Conservation (phyloP, 345 rosid genomes). For the Moricandia moricandioides region DNA sequence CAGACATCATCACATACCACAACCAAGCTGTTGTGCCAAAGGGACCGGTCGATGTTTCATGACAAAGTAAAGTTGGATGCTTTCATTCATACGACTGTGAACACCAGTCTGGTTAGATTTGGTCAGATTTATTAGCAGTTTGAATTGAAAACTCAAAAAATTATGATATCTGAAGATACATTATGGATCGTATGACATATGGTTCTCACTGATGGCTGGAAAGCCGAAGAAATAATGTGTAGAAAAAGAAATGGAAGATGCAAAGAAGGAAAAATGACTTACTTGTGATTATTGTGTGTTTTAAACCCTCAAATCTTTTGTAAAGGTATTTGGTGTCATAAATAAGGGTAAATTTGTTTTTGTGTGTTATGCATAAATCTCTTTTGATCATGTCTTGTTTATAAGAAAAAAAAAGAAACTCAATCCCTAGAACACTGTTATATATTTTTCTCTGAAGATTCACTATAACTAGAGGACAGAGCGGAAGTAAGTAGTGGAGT, state of each 20-base stretch:
- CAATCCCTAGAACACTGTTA: background rate
- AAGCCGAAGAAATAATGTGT: constrained; percentile 5
- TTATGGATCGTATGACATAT: constrained; percentile 11
- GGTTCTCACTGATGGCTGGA: constrained; percentile 5
- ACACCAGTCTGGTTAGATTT: constrained; percentile 21
- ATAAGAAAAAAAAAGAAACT: background rate
- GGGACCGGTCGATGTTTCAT: constrained; percentile 49
- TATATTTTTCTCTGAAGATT: background rate
- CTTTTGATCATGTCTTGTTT: background rate
- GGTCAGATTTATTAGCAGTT: constrained; percentile 9
- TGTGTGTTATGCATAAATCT: too few relatives aligned
- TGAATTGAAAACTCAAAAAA: constrained; percentile 2
- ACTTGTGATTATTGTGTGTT: constrained; percentile 23
- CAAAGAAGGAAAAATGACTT: background rate
- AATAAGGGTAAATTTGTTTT: background rate
- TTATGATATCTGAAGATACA: constrained; percentile 14
- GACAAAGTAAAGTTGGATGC: constrained; percentile 29
- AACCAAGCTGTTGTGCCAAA: constrained; percentile 33
- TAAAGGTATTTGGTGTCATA: background rate
- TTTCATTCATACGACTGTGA: constrained; percentile 20
- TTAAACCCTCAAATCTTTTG: background rate
- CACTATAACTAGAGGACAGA: too few relatives aligned
- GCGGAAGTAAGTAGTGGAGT: too few relatives aligned
- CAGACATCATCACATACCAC: constrained; percentile 51
- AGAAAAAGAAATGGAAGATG: constrained; percentile 3